A percentile compares a stretch with the other conserved stretches of the same genome.
Conservation (phyloP, 768 basidiomycete genomes). For the Kwoniella mangroviensis region DNA sequence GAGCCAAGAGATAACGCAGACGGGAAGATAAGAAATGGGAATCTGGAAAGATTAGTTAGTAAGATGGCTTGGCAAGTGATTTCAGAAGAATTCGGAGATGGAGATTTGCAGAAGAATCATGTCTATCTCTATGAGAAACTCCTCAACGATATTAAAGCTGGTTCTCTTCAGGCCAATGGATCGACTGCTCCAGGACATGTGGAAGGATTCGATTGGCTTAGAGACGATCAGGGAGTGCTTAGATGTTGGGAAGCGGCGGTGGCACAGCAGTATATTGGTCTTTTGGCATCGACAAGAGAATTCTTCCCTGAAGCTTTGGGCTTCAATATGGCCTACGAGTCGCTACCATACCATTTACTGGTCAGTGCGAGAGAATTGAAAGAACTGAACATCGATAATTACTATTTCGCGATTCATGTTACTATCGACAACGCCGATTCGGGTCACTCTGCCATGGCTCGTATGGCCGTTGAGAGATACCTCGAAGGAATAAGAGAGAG, state of each 20-base stretch:
- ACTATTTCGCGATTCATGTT: constrained; percentile 53
- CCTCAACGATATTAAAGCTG: constrained; percentile 30
- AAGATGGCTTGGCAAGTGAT: constrained; percentile 56
- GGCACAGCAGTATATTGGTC: constrained; percentile 51
- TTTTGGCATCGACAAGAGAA: constrained; percentile 39
- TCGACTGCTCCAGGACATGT: constrained; percentile 25
- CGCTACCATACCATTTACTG: constrained; percentile 51
- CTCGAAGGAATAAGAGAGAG: constrained; percentile 38
- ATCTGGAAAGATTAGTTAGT: constrained; percentile 31
- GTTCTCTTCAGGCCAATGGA: constrained; percentile 7
- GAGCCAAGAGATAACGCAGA: not conserved
- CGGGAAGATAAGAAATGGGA: not conserved
- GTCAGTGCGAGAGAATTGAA: constrained; percentile 46
- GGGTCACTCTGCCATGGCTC: constrained; percentile 50
- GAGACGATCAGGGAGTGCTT: constrained; percentile 39
- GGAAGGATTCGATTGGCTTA: constrained; percentile 42
- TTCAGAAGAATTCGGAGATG: constrained; percentile 54
- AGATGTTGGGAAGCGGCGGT: constrained; percentile 52
- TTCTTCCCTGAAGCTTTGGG: constrained; percentile 54
- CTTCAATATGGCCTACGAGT: constrained; percentile 55
- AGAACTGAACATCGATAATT: constrained; percentile 50
- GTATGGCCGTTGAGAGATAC: constrained; percentile 45
- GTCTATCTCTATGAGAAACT: constrained; percentile 47
- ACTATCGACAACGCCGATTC: constrained; percentile 53
- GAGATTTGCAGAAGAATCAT: constrained; percentile 52